These are phyloP conservation scores for Phialocephala sp. DNA, from an alignment of 2,329 filamentous ascomycete species.

Conservation along the genomic window DNA sequence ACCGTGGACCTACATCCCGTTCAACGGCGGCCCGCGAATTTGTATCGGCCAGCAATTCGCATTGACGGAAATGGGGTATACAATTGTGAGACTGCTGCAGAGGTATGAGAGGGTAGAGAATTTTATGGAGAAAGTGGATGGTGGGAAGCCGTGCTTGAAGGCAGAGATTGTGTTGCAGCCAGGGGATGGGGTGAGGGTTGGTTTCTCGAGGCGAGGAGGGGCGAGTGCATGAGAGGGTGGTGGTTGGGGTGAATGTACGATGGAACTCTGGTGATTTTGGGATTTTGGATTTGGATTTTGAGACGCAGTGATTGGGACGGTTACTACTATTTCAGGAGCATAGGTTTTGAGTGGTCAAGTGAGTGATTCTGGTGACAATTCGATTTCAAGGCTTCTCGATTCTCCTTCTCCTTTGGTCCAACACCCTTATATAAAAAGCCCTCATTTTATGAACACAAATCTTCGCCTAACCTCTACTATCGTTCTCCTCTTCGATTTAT, in stretches of 20 bases:
- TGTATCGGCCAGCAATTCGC: constrained; percentile 85
- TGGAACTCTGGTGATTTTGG: neutral
- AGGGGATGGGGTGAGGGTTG: constrained; percentile 62
- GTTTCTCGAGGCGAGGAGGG: constrained; percentile 53
- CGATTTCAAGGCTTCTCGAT: too few species aligned
- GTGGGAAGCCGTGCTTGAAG: constrained; percentile 59
- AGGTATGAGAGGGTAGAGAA: constrained; percentile 68
- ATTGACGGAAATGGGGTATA: constrained; percentile 76
- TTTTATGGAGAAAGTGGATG: constrained; percentile 60
- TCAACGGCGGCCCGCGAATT: constrained; percentile 76
- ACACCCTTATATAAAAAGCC: too few species aligned
- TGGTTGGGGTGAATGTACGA: neutral
- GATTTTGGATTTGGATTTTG: too few species aligned
- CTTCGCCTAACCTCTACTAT: too few species aligned
- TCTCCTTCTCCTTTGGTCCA: too few species aligned
- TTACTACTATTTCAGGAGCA: too few species aligned
- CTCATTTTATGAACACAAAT: too few species aligned
- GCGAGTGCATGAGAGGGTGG: neutral
- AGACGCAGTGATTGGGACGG: too few species aligned
- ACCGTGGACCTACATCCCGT: constrained; percentile 75
- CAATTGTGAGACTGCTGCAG: constrained; percentile 75
- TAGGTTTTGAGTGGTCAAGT: too few species aligned
- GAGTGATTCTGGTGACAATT: too few species aligned
- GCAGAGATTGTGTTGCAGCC: constrained; percentile 66
- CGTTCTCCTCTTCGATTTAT: too few species aligned